Evolutionary conservation across 73 alveolate genomes (phyloP), one percentile per base, ranked within the genome.

Genomic region (Stentor coeruleus): DNA sequence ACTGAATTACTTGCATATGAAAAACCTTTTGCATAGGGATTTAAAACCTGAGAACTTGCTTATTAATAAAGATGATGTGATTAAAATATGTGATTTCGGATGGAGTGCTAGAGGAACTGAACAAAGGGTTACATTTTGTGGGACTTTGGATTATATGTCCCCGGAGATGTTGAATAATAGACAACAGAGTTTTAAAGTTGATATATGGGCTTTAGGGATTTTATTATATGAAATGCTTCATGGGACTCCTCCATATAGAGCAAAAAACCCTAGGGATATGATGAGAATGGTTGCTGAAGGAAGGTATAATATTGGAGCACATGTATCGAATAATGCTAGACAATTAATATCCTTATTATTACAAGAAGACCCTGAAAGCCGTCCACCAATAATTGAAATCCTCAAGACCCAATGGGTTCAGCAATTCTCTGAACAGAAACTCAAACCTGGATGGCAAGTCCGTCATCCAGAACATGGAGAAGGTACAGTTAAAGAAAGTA

Each of bases 201-300:
- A 96, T 84, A 83, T 93, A 26, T 96, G 99, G 99, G 84, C 94
- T 35, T 77, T 94, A 33, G 99, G 99, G 14, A 87, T 96, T 20
- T 89, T 94, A 38, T 92, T 96, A 3, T 96, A 89, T 89, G 99
- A 96, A 81, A 73, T 96, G 77, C 82, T 91, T 30, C 97, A 93
- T 60, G 99, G 99, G 0, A 42, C 82, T 58, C 91, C 97, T 2
- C 99, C 99, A 3, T 96, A 92, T 85, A 77, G 77, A 40, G 83
- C 81, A 26, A 66, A 66, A 66, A 66, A 31, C 37, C 40, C n/a
- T 15, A 66, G 39, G 39, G 79, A 20, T 20, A 20, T 28, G 33
- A 28, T 20, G 49, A 0, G 37, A 2, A 37, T 66, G 0, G 37
- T 66, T 20, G 11, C 15, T 11, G 2, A 66, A 14, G 33, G 33